Evolutionary conservation across 352 stramenopile genomes (phyloP).

Genomic region (Phytophthora kernoviae): DNA sequence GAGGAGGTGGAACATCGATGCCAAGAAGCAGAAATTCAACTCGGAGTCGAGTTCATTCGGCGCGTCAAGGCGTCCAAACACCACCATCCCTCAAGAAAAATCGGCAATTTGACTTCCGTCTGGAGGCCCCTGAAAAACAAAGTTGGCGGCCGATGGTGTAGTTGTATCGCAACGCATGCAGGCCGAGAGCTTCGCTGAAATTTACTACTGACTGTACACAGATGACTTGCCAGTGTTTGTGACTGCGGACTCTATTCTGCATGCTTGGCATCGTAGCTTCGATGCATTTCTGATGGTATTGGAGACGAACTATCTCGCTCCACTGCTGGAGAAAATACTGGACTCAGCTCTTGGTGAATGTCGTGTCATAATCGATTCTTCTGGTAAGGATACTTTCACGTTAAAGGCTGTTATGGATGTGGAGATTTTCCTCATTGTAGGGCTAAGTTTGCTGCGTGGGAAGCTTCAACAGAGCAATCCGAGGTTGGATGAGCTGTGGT

Average conservation of each 20-base stretch:
- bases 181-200: constrained; percentile 33
- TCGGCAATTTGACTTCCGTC: constrained; percentile 24
- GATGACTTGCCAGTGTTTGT: constrained; percentile 42
- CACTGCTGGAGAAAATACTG: constrained; percentile 3
- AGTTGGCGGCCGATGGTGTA: constrained; percentile 19
- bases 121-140: constrained; percentile 19
- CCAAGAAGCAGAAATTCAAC: constrained; percentile 5
- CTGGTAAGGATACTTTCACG: background rate
- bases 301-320: constrained; percentile 16
- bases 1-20: constrained; percentile 4
- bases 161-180: constrained; percentile 21
- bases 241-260: constrained; percentile 38
- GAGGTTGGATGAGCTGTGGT: background rate
- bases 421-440: constrained; percentile 14
- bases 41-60: constrained; percentile 4
- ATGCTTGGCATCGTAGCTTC: constrained; percentile 46
- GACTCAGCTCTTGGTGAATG: background rate
- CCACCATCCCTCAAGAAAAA: constrained; percentile 23
- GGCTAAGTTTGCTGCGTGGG: constrained; percentile 5
- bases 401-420: constrained; percentile 6
- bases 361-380: background rate
- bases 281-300: constrained; percentile 31
- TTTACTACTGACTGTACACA: constrained; percentile 36
- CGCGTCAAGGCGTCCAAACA: constrained; percentile 3
- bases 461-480: background rate